These are phyloP conservation scores for Mycena amicta DNA, from an alignment of 768 basidiomycete species.

Conservation along the genomic window DNA sequence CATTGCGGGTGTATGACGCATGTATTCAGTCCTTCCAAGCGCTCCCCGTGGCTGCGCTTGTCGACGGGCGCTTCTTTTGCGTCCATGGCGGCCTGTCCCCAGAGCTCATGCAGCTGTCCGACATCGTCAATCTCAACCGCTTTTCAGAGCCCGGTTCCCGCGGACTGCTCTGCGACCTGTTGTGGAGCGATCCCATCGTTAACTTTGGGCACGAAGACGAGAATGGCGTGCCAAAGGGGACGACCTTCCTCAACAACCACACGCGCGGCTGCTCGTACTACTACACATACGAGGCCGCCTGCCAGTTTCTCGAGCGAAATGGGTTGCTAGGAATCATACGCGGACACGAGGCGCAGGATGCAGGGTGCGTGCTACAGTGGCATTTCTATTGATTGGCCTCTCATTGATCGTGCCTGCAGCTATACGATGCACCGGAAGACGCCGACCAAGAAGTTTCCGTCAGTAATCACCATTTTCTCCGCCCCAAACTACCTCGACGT, in stretches of 20 bases:
- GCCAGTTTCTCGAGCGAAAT: constrained; percentile 92
- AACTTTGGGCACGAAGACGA: constrained; percentile 86
- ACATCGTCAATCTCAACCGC: constrained; percentile 83
- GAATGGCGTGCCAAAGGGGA: constrained; percentile 55
- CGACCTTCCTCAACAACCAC: constrained; percentile 76
- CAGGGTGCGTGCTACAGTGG: constrained; percentile 58
- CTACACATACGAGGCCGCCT: constrained; percentile 91
- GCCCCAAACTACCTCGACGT: constrained; percentile 97
- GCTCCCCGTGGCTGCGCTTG: constrained; percentile 86
- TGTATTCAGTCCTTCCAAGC: constrained; percentile 90
- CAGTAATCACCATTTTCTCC: constrained; percentile 97
- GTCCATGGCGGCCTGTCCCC: constrained; percentile 97
- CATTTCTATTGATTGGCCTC: constrained; percentile 1
- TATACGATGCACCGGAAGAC: constrained; percentile 97
- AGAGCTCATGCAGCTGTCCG: constrained; percentile 75
- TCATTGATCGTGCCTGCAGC: constrained; percentile 36
- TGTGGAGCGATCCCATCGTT: constrained; percentile 94
- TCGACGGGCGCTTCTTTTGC: constrained; percentile 96
- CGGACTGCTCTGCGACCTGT: constrained; percentile 89
- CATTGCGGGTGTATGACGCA: constrained; percentile 83
- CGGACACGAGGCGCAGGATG: constrained; percentile 96
- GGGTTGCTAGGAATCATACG: constrained; percentile 90
- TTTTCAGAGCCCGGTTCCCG: constrained; percentile 92
- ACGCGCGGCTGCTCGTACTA: constrained; percentile 91
- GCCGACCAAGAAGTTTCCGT: constrained; percentile 91